Evolutionary conservation across 2,329 filamentous ascomycete species (phyloP).

Genomic region (Clarireedia sp.): DNA sequence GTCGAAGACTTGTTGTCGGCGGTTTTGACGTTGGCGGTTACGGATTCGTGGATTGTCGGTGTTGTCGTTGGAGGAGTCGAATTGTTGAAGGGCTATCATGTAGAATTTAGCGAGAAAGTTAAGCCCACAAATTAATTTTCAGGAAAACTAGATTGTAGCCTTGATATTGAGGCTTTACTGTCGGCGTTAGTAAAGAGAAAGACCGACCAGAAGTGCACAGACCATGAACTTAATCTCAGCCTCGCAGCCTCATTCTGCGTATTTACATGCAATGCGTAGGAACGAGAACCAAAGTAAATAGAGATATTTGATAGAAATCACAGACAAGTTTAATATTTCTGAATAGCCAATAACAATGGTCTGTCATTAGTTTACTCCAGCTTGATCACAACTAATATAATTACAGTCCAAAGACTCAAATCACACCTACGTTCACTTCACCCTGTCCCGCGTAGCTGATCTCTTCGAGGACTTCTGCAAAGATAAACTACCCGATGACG

Average conservation of each 20-base stretch:
- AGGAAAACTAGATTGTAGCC: not conserved
- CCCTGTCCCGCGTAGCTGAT: slow-evolving; percentile 63
- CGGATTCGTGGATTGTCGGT: not conserved
- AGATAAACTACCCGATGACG: slow-evolving; percentile 64
- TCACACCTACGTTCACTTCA: slow-evolving; percentile 71
- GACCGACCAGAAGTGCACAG: not conserved
- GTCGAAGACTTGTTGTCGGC: slow-evolving; percentile 22
- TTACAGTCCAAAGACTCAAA: slow-evolving; percentile 56
- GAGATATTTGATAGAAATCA: not conserved
- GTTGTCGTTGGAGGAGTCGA: slow-evolving; percentile 2
- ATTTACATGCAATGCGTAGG: too few species aligned
- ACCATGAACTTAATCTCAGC: too few species aligned
- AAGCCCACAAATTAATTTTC: slow-evolving; percentile 5
- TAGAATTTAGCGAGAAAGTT: slow-evolving; percentile 4
- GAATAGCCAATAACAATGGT: not conserved
- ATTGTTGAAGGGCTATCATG: slow-evolving; percentile 2
- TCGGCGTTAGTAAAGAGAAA: not conserved
- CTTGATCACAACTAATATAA: not conserved
- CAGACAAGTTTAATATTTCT: not conserved
- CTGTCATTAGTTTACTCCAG: not conserved
- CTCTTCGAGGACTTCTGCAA: slow-evolving; percentile 71
- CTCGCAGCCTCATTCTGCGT: too few species aligned
- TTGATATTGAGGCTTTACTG: not conserved
- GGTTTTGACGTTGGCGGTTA: slow-evolving; percentile 5
- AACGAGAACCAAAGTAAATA: not conserved